phyloP scores from a whole-genome alignment of 768 basidiomycete species.

The Kwoniella dendrophila region DNA sequence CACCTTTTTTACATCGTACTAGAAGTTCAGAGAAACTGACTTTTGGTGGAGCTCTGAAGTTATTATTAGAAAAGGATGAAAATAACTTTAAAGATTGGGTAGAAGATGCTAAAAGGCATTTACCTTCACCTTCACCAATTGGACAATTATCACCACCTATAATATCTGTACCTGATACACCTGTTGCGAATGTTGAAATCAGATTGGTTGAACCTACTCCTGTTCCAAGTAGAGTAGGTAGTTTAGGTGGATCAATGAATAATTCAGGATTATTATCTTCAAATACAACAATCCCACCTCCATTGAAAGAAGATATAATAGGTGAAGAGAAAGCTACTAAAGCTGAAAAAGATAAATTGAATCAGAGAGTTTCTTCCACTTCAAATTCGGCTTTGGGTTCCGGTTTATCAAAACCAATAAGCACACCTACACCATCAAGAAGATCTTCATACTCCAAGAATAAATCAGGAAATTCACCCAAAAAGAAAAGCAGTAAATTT shows the following conservation, averaged over 20 bases:
- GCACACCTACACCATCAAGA: slow-evolving; percentile 2
- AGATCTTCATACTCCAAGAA: slow-evolving; percentile 3
- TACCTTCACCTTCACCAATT: slow-evolving; percentile 9
- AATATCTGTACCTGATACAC: slow-evolving; percentile 47
- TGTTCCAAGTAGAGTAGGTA: slow-evolving; percentile 51
- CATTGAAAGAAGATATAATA: slow-evolving; percentile 32
- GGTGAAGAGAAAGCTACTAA: slow-evolving; percentile 25
- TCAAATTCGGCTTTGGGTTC: slow-evolving; percentile 9
- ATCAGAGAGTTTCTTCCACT: background rate
- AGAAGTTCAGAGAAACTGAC: slow-evolving; percentile 29
- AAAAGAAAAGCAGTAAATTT: slow-evolving; percentile 48
- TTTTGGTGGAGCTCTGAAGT: slow-evolving; percentile 42
- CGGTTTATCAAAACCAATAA: slow-evolving; percentile 6
- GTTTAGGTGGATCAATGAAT: slow-evolving; percentile 46
- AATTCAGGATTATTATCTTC: slow-evolving; percentile 24
- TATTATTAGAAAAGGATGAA: slow-evolving; percentile 46
- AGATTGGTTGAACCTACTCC: slow-evolving; percentile 54
- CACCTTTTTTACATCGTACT: slow-evolving; percentile 14
- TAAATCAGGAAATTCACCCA: slow-evolving; percentile 28
- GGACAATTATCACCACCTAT: slow-evolving; percentile 10
- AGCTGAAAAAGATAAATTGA: slow-evolving; percentile 1
- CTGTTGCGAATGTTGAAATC: slow-evolving; percentile 45
- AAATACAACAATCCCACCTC: slow-evolving; percentile 23
- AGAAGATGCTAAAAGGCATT: slow-evolving; percentile 39
- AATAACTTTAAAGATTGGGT: slow-evolving; percentile 52